phyloP scores from a whole-genome alignment of 75 land plant species.

The Pinus taeda region DNA sequence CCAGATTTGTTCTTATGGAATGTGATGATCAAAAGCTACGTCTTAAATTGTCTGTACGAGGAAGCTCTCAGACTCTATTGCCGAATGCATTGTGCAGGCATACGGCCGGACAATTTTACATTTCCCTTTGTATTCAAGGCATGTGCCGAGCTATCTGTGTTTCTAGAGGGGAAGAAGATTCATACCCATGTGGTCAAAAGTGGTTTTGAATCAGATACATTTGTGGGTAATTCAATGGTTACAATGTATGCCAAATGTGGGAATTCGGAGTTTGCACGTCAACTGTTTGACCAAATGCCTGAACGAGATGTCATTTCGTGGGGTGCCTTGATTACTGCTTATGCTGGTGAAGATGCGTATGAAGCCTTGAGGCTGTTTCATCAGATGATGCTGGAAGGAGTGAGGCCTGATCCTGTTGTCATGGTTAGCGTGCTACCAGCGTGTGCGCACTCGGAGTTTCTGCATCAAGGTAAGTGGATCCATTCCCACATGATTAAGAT shows the following conservation, averaged over 20 bases:
- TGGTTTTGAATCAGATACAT: slow-evolving; percentile 12
- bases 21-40: slow-evolving; percentile 62
- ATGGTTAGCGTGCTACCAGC: slow-evolving; percentile 34
- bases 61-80: slow-evolving; percentile 60
- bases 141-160: slow-evolving; percentile 41
- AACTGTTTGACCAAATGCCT: slow-evolving; percentile 25
- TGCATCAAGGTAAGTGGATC: slow-evolving; percentile 26
- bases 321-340: slow-evolving; percentile 37
- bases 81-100: slow-evolving; percentile 62
- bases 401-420: slow-evolving; percentile 22
- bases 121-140: slow-evolving; percentile 63
- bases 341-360: slow-evolving; percentile 13
- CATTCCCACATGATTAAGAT: slow-evolving; percentile 17
- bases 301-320: slow-evolving; percentile 24
- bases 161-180: slow-evolving; percentile 48
- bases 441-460: slow-evolving; percentile 25
- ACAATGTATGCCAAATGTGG: slow-evolving; percentile 28
- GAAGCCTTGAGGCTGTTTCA: slow-evolving; percentile 32
- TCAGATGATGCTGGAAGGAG: slow-evolving; percentile 20
- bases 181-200: slow-evolving; percentile 50
- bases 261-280: slow-evolving; percentile 16
- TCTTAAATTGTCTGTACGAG: slow-evolving; percentile 34
- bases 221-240: slow-evolving; percentile 2
- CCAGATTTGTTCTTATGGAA: slow-evolving; percentile 52
- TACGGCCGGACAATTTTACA: slow-evolving; percentile 51